Conservation (phyloP, 2,329 filamentous ascomycete genomes). For the Daldinia sp. region DNA sequence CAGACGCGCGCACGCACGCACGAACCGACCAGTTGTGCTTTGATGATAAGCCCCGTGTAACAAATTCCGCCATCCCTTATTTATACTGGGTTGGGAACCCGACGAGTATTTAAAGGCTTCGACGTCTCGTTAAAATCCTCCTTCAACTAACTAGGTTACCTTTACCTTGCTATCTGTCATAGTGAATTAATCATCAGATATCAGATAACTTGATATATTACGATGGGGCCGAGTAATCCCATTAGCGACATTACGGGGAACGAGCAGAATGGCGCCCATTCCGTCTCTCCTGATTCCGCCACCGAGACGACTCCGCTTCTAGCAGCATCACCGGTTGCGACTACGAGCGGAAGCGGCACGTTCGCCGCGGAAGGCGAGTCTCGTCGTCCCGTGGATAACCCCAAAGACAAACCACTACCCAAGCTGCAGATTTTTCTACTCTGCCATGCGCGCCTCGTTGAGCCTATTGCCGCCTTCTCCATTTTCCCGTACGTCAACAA, state of each 20-base stretch:
- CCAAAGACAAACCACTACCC: constrained; percentile 61
- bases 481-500: constrained; percentile 83
- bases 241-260: constrained; percentile 1
- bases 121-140: not conserved
- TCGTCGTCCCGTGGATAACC: constrained; percentile 32
- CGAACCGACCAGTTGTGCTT: not conserved
- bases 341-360: constrained; percentile 9
- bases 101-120: not conserved
- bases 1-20: too few species aligned
- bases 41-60: not conserved
- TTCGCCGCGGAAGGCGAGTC: constrained; percentile 8
- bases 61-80: not conserved
- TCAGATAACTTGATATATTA: not conserved
- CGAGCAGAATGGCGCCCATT: not conserved
- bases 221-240: constrained; percentile 15
- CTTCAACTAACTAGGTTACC: not conserved
- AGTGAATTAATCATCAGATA: not conserved
- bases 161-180: too few species aligned
- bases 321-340: constrained; percentile 18
- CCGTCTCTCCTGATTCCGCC: not conserved
- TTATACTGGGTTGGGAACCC: not conserved
- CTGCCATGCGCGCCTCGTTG: constrained; percentile 75
- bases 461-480: constrained; percentile 83
- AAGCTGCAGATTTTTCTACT: constrained; percentile 73
- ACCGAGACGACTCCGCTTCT: constrained; percentile 30